Percentiles rank a stretch among this genome's conserved stretches.
Conservation (phyloP, 2,329 filamentous ascomycete species). For the Aureobasidium sp. region DNA sequence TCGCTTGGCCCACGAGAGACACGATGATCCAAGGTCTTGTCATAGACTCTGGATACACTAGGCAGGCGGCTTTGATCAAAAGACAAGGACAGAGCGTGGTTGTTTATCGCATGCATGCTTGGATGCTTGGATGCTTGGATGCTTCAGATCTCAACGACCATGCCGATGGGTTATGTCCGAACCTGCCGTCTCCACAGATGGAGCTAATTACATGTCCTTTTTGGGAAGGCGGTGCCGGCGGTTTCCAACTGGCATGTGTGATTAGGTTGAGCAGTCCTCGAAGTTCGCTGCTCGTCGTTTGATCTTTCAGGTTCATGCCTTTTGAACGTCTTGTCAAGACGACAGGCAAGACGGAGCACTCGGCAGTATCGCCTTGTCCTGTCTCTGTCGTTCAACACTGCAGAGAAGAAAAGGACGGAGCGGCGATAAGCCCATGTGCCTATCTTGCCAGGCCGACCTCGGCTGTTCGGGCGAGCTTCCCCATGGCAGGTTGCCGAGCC, state of each 20-base stretch:
- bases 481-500: background rate
- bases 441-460: background rate
- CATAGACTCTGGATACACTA: background rate
- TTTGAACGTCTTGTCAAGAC: background rate
- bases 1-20: background rate
- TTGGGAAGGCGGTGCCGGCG: conserved; percentile 1
- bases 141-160: background rate
- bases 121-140: background rate
- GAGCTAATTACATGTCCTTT: background rate
- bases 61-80: background rate
- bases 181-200: background rate
- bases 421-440: background rate
- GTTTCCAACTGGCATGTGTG: background rate
- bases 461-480: conserved; percentile 2
- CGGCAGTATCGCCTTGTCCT: background rate
- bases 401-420: background rate
- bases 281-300: background rate
- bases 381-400: background rate
- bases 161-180: background rate
- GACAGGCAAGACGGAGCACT: background rate
- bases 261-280: background rate
- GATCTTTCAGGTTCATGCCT: background rate
- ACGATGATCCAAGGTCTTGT: background rate
- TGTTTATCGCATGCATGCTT: background rate
- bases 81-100: background rate